Conservation (phyloP, 1,284 basidiomycete genomes). For the Pisolithus thermaeus region DNA sequence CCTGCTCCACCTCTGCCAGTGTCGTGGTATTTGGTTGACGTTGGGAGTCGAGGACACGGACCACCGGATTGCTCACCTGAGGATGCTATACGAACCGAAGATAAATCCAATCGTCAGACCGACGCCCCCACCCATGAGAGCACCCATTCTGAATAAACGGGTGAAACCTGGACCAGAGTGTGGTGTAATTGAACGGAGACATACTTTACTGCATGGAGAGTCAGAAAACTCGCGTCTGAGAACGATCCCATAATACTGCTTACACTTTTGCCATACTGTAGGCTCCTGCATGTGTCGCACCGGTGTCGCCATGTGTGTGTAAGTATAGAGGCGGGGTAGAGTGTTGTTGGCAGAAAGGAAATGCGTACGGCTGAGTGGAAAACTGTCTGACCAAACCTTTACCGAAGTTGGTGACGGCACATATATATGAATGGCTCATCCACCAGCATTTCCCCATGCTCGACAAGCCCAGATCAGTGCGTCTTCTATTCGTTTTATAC, state of each 20-base stretch:
- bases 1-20: conserved; percentile 73
- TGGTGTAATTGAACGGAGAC: conserved; percentile 11
- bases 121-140: conserved; percentile 87
- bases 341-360: neutral
- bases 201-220: conserved; percentile 42
- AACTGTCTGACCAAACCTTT: neutral
- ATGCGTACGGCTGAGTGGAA: too few relatives aligned
- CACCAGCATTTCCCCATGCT: conserved; percentile 59
- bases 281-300: conserved; percentile 45
- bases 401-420: neutral
- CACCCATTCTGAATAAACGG: conserved; percentile 69
- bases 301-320: conserved; percentile 20
- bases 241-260: conserved; percentile 21
- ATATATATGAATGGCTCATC: conserved; percentile 17
- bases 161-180: conserved; percentile 4
- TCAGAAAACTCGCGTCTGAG: conserved; percentile 13
- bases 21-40: neutral
- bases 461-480: conserved; percentile 83
- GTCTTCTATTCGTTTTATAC: conserved; percentile 25
- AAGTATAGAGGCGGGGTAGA: conserved; percentile 1
- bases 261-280: conserved; percentile 72
- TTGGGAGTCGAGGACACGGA: too few relatives aligned
- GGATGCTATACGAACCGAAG: conserved; percentile 86
- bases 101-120: conserved; percentile 95
- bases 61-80: conserved; percentile 50